Evolutionary conservation across 2,329 filamentous ascomycete genomes (phyloP).

Genomic region (Didymella sp.): DNA sequence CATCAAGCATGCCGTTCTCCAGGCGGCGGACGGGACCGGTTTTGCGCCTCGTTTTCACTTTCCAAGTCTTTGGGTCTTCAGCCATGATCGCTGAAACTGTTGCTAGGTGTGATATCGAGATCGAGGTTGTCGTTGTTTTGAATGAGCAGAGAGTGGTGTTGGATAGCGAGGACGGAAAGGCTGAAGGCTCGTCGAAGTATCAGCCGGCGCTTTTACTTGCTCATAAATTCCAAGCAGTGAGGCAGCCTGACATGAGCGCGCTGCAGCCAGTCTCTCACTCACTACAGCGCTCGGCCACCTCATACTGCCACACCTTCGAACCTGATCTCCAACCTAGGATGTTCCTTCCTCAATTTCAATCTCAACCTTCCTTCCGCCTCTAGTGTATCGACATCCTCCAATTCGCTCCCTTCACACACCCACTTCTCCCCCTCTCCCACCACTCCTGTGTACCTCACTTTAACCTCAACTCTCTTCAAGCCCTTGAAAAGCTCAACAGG

Average conservation of each 20-base stretch:
- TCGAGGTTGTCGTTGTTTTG: neutral
- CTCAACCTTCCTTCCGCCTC: constrained; percentile 13
- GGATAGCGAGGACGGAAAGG: neutral
- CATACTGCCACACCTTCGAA: constrained; percentile 10
- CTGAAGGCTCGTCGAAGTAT: neutral
- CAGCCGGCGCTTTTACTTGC: neutral
- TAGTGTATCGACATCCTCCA: constrained; percentile 8
- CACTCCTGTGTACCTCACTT: constrained; percentile 1
- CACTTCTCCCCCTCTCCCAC: constrained; percentile 11
- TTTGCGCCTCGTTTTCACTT: neutral
- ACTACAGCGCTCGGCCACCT: neutral
- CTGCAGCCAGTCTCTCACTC: neutral
- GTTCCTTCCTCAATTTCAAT: neutral
- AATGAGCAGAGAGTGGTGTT: neutral
- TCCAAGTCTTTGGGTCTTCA: neutral
- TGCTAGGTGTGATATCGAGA: neutral
- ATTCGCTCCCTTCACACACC: constrained; percentile 2
- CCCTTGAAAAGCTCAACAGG: constrained; percentile 5
- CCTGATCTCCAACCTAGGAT: neutral
- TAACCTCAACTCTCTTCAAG: neutral
- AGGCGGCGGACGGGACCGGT: neutral
- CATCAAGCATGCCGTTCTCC: constrained; percentile 11
- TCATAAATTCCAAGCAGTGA: neutral
- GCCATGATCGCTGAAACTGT: neutral
- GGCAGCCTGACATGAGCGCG: neutral